Evolutionary conservation across 2,329 filamentous ascomycete genomes (phyloP), one percentile per base, ranked within the genome.

Genomic region (Penicillium sp.): DNA sequence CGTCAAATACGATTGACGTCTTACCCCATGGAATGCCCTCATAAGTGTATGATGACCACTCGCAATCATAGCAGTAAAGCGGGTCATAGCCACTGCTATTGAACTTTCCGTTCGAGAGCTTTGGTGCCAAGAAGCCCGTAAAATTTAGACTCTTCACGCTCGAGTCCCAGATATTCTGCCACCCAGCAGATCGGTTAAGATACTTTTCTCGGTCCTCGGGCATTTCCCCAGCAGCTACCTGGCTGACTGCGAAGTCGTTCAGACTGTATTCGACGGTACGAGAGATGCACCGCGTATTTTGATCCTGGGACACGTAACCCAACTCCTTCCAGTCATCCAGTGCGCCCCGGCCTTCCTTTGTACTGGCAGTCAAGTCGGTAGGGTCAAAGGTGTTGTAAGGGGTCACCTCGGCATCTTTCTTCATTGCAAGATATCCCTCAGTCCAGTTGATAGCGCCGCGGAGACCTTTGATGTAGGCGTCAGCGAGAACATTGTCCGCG

Each of bases 391-490:
- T 89, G 69, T 88, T 87, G 2, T 82, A 79, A 0, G 89, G 88
- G 1, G 83, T 81, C 10, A 84, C 81, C 75, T 91, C 88, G 6
- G 89, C 89, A 67, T 92, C 84, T 22, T 85, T 89, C 13, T 85
- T 78, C 87, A 90, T 89, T 22, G 88, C 86, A 1, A 81, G 78
- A 63, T 86, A 89, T 2, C 83, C 88, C 49, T 86, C 84, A 0
- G 81, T 79, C 89, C 89, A 92, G 75, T 91, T 81, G 53, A 92
- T 80, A 1, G 77, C 78, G 2, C 86, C 87, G 8, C 83, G 80
- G 2, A 91, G 83, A 0, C 88, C 88, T 73, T 92, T 92, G 33
- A 91, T 82, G 63, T 86, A 91, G 0, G 89, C 89, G 70, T 92
- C 89, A 2, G 89, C 89, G 9, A 92, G 83, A 4, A 92, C 85